Evolutionary conservation across 352 stramenopile genomes (phyloP), one percentile per base, ranked within the genome.

Genomic region (Globisporangium apiculatum): DNA sequence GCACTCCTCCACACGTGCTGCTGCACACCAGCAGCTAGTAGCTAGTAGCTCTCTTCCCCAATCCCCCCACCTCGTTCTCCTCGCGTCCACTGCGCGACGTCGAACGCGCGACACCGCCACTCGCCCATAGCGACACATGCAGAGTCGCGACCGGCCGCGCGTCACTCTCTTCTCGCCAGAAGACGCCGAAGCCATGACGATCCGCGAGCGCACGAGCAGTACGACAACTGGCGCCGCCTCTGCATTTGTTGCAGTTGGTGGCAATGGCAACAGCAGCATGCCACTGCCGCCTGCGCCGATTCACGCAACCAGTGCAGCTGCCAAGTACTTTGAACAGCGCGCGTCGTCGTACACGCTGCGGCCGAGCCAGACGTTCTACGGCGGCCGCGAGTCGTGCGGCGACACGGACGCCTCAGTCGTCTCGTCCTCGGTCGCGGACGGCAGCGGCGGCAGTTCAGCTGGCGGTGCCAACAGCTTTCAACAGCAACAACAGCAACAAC

Each of bases 161-260:
- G 71, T 91, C 62, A 89, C 77, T 10, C 73, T 91, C 43, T 87
- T 91, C 57, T 82, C 82, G 7, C 66, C 63, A 5, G 82, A 83
- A 58, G 82, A 89, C 69, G 79, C 79, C 50, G 66, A 80, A 56
- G 82, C 82, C 62, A 88, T 91, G 79, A 82, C 57, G 1, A 65
- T 80, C 37, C 82, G 82, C 36, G 81, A 91, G 54, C 79, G 79
- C 68, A 69, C 69, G 14, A 75, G 62, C 55, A 69, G 67, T 52
- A 61, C 66, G 31, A 60, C 51, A 24, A 61, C 55, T 5, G 69
- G 65, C 48, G 51, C 52, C 17, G 2, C 24, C 24, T 31, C 24
- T 31, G 24, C 24, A 31, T 31, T 31, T 31, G 24, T 31, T 31
- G 24, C 24, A 31, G 24, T 31, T 31, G 24, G 24, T 31, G 24